Evolutionary conservation across 371 early-diverging fungal genomes (phyloP), one percentile per base, ranked within the genome.

Genomic region (Rhizopus stolonifer): DNA sequence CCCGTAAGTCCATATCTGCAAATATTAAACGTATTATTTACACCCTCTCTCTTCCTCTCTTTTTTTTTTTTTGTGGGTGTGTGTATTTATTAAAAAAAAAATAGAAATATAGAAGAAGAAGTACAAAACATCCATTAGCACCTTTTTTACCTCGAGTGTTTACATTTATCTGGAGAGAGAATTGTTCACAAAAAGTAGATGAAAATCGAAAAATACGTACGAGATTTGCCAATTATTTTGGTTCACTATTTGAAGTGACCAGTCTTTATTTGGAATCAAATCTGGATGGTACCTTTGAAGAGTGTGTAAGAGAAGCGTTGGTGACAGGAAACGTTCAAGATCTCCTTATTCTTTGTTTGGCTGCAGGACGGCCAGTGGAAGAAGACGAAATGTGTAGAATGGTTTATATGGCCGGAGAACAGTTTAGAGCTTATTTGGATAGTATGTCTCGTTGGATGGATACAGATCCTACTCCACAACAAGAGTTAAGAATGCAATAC

Each of bases 131-230:
- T 48, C 79, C 79, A 3, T 46, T 74, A 19, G 79, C 79, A 3
- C 79, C 79, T 0, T 79, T 79, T 62, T 51, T 79, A 25, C 79
- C 79, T 23, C 57, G 79, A 57, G 70, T 69, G 18, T 78, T 64
- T 48, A 69, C 70, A 4, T 61, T 49, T 45, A 44, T 72, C 14
- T 78, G 79, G 79, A 59, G 79, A 23, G 24, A 18, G 4, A 66
- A 78, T 33, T 78, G 79, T 48, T 45, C 58, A n/a, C 42, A 54
- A 22, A 54, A 50, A 7, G 26, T 43, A 11, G 15, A 54, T 22
- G 38, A 17, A 2, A 19, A 52, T 23, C 32, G 56, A 36, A 19
- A 40, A 11, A 60, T 36, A 4, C 61, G 65, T 17, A 51, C 62
- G 25, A 47, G 71, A 24, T 78, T 78, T 54, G 70, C 79, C 5